Conservation (phyloP, 106 monocot species). For the Apostasia shenzhenica region DNA sequence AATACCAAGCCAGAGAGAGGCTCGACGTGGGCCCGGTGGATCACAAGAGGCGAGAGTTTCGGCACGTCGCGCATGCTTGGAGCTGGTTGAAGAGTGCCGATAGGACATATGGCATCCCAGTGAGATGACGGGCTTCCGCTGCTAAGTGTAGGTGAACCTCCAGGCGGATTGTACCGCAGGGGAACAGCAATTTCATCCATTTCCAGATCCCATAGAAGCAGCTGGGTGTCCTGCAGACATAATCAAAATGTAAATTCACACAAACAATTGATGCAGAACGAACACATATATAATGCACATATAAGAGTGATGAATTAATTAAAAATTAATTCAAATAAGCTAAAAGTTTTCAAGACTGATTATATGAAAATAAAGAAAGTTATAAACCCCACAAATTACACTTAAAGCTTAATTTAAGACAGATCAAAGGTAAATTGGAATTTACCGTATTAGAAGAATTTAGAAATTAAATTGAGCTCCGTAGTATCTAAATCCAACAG, state of each 20-base stretch:
- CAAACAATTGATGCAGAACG: no score
- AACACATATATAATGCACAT: no score
- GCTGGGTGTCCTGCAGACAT: slow-evolving; percentile 39
- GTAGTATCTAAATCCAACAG: no score
- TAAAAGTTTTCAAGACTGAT: no score
- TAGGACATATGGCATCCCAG: slow-evolving; percentile 37
- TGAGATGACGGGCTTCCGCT: slow-evolving; percentile 44
- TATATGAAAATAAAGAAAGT: no score
- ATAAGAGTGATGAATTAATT: no score
- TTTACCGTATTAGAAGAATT: no score
- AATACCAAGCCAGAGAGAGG: slow-evolving; percentile 46
- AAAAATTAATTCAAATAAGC: no score
- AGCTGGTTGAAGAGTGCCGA: slow-evolving; percentile 49
- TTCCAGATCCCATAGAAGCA: slow-evolving; percentile 60
- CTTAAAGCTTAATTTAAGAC: no score
- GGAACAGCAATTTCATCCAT: slow-evolving; percentile 54
- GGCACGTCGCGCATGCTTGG: slow-evolving; percentile 60
- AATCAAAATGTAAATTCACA: background rate
- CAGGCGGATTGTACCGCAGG: slow-evolving; percentile 27
- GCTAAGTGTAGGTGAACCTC: slow-evolving; percentile 60
- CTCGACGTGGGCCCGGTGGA: slow-evolving; percentile 46
- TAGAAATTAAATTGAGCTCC: no score
- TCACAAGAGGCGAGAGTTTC: slow-evolving; percentile 43
- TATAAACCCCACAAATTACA: no score
- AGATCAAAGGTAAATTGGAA: no score